These are phyloP conservation scores for Croton laevigatus DNA, from an alignment of 441 rosid genomes.

Conservation along the genomic window DNA sequence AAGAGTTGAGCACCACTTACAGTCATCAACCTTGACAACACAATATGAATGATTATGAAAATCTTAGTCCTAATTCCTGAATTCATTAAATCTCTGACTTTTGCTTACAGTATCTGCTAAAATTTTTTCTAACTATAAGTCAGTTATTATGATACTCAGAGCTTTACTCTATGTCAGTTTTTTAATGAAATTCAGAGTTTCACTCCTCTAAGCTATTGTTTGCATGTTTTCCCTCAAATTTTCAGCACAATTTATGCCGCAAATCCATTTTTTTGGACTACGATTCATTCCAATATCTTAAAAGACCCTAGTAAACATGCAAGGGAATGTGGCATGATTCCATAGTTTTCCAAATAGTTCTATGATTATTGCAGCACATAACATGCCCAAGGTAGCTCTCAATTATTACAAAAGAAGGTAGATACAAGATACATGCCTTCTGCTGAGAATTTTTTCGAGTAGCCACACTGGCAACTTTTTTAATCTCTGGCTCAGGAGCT, in stretches of 20 bases:
- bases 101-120: neutral
- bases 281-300: neutral
- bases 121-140: neutral
- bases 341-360: neutral
- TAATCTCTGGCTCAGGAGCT: constrained; percentile 49
- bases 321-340: neutral
- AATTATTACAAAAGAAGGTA: neutral
- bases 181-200: neutral
- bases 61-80: neutral
- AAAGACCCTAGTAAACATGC: neutral
- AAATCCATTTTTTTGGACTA: neutral
- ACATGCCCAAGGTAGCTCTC: constrained; percentile 3
- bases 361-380: constrained; percentile 2
- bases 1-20: neutral
- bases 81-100: neutral
- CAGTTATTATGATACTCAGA: too few relatives aligned
- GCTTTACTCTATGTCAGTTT: too few relatives aligned
- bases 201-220: neutral
- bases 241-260: neutral
- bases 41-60: neutral
- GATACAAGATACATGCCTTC: constrained; percentile 39
- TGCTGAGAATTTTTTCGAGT: constrained; percentile 59
- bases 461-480: constrained; percentile 43
- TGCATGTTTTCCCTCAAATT: neutral
- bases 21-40: neutral